phyloP scores from a whole-genome alignment of 352 stramenopile genomes.

The Globisporangium orthogonon region DNA sequence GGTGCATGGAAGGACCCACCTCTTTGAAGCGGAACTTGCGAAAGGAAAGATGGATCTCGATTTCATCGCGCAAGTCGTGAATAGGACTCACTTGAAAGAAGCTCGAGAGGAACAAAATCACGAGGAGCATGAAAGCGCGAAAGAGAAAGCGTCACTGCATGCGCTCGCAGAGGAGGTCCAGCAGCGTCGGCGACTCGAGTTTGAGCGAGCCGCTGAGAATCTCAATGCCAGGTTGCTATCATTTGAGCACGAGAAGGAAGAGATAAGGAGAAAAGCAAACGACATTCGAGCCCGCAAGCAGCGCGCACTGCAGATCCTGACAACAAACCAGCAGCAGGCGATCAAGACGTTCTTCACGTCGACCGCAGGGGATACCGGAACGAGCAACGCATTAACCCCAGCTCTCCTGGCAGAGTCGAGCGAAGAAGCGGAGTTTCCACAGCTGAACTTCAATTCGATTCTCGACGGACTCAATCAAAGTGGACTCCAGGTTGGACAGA shows the following conservation, averaged over 20 bases:
- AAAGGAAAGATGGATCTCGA: conserved; percentile 42
- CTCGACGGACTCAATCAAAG: conserved; percentile 30
- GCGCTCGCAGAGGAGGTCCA: conserved; percentile 30
- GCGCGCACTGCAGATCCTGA: conserved; percentile 45
- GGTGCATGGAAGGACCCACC: conserved; percentile 31
- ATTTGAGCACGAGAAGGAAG: conserved; percentile 35
- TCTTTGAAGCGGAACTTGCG: conserved; percentile 39
- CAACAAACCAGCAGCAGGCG: conserved; percentile 46
- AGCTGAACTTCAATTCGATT: conserved; percentile 34
- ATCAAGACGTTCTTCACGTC: conserved; percentile 41
- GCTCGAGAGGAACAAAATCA: neutral
- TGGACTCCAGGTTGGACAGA: conserved; percentile 18
- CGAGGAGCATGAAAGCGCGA: neutral
- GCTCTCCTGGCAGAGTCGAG: neutral
- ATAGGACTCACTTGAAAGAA: conserved; percentile 6
- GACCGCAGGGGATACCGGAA: neutral
- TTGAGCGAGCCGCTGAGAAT: conserved; percentile 21
- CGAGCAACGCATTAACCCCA: neutral
- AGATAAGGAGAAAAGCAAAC: conserved; percentile 21
- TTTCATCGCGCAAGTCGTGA: conserved; percentile 35
- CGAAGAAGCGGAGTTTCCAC: neutral
- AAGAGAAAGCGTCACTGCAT: conserved; percentile 9
- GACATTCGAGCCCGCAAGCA: conserved; percentile 34
- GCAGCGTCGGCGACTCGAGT: conserved; percentile 22
- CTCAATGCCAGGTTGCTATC: conserved; percentile 29